Percentiles rank a stretch among this genome's conserved stretches.
These are phyloP conservation scores for Wickerhamiella azymoides DNA, from an alignment of 805 yeast species.

Conservation along the genomic window DNA sequence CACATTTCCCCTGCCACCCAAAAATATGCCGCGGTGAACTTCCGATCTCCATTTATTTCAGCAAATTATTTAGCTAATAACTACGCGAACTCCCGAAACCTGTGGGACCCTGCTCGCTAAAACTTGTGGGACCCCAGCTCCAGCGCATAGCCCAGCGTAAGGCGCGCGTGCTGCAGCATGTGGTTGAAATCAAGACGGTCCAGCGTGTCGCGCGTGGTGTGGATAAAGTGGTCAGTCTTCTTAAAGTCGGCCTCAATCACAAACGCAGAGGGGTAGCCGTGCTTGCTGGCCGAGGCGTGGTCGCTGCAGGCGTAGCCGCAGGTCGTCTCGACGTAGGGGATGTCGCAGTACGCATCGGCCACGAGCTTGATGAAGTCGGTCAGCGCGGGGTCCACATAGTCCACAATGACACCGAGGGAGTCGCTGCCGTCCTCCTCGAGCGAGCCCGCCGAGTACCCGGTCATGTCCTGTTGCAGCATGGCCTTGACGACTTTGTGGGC, in stretches of 20 bases:
- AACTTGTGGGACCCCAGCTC: constrained; percentile 38
- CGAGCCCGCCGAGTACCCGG: constrained; percentile 54
- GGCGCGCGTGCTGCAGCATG: constrained; percentile 64
- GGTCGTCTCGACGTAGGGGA: constrained; percentile 56
- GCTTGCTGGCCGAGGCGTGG: constrained; percentile 71
- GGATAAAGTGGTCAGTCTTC: constrained; percentile 55
- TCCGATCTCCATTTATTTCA: no score
- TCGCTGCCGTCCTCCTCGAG: constrained; percentile 39
- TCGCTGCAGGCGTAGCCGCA: constrained; percentile 95
- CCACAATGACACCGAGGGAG: constrained; percentile 68
- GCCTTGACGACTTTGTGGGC: constrained; percentile 47
- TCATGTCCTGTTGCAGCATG: constrained; percentile 92
- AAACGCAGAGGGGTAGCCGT: constrained; percentile 75
- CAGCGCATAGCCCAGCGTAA: constrained; percentile 56
- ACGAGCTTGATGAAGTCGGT: constrained; percentile 49
- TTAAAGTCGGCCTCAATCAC: constrained; percentile 65
- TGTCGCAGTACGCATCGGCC: constrained; percentile 46
- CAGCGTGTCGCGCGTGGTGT: constrained; percentile 63
- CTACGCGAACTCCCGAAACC: no score
- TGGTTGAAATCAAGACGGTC: constrained; percentile 69
- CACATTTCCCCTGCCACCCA: no score
- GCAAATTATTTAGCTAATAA: no score
- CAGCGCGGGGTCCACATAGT: constrained; percentile 43
- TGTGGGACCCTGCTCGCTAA: no score
- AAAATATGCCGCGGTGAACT: no score